These are phyloP conservation scores for Rutstroemia sp. DNA, from an alignment of 2,329 filamentous ascomycete species.

Conservation along the genomic window DNA sequence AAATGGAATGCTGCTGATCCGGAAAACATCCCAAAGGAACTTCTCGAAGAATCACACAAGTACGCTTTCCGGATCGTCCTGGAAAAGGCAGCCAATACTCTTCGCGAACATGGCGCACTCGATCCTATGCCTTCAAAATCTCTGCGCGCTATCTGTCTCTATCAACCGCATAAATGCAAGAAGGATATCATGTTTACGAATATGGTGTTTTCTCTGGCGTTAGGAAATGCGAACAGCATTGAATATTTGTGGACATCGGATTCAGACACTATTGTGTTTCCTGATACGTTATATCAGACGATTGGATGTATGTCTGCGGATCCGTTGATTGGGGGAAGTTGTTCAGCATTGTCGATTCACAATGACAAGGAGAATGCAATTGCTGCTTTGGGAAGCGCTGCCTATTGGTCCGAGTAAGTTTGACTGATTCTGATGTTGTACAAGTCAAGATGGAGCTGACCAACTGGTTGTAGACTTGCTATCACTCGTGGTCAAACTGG, in stretches of 20 bases:
- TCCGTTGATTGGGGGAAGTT: conserved; percentile 28
- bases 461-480: conserved; percentile 17
- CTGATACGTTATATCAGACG: conserved; percentile 14
- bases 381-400: conserved; percentile 28
- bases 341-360: conserved; percentile 30
- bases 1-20: conserved; percentile 5
- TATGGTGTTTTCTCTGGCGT: conserved; percentile 30
- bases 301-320: conserved; percentile 31
- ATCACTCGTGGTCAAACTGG: conserved; percentile 29
- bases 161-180: conserved; percentile 33
- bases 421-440: too few relatives aligned
- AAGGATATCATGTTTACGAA: conserved; percentile 35
- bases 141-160: conserved; percentile 25
- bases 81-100: conserved; percentile 9
- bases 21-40: conserved; percentile 2
- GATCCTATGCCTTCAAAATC: not conserved
- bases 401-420: conserved; percentile 30
- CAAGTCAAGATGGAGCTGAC: not conserved
- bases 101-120: conserved; percentile 11
- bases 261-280: conserved; percentile 25
- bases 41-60: conserved; percentile 10
- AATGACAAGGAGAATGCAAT: conserved; percentile 29
- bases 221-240: conserved; percentile 28
- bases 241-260: conserved; percentile 34
- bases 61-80: conserved; percentile 11